Evolutionary conservation across 2,329 filamentous ascomycete genomes (phyloP).

Genomic region (Penicillium sp.): DNA sequence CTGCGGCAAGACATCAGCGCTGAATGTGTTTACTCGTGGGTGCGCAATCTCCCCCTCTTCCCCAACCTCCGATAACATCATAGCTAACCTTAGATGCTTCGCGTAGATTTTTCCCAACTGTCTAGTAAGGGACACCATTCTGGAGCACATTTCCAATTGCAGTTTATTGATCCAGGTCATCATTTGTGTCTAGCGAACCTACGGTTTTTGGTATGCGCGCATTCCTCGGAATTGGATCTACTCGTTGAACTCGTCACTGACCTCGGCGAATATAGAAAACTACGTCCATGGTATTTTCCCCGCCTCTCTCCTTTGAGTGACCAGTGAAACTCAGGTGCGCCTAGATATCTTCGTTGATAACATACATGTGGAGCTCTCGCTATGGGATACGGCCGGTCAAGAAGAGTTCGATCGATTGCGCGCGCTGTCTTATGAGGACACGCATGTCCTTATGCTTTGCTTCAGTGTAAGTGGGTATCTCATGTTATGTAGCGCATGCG

Average conservation of each 20-base stretch:
- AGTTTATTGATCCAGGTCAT: slow-evolving; percentile 23
- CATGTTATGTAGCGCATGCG: background rate
- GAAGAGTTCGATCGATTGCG: slow-evolving; percentile 97
- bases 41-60: slow-evolving; percentile 45
- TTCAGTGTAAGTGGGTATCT: slow-evolving; percentile 63
- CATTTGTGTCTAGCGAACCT: slow-evolving; percentile 60
- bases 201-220: slow-evolving; percentile 70
- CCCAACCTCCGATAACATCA: background rate
- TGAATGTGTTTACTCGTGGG: slow-evolving; percentile 99
- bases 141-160: background rate
- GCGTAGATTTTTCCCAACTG: slow-evolving; percentile 85
- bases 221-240: slow-evolving; percentile 1
- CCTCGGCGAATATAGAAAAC: slow-evolving; percentile 61
- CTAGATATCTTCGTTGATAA: slow-evolving; percentile 96
- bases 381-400: slow-evolving; percentile 98
- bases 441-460: slow-evolving; percentile 97
- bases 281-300: slow-evolving; percentile 79
- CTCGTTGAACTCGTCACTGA: slow-evolving; percentile 11
- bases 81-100: slow-evolving; percentile 18
- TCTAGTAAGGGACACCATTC: slow-evolving; percentile 61
- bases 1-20: slow-evolving; percentile 90
- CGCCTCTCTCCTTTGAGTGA: background rate
- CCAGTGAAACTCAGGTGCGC: slow-evolving; percentile 21
- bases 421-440: slow-evolving; percentile 95
- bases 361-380: slow-evolving; percentile 91